Base-by-base conservation (phyloP, 1,284 basidiomycete species). In the Ceraceosorus bombacis region DNA sequence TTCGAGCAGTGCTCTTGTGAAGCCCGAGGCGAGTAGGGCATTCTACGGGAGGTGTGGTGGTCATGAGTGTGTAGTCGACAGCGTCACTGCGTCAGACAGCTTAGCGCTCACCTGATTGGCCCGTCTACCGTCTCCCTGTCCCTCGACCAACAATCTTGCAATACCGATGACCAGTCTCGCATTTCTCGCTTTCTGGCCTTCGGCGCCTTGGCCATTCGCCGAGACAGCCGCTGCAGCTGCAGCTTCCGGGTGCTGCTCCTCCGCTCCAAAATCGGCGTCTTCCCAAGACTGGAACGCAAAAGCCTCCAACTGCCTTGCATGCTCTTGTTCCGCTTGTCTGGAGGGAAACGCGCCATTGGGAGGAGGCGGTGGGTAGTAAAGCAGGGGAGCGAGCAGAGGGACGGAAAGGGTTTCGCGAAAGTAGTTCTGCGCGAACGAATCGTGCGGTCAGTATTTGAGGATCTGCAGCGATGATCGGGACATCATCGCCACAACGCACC, bases 231-330 rank as follows among this genome's bases (percentile, higher is more conserved):
- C 54, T 41, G 15, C n/a, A 6, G 17, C 13, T 55, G 17, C 12
- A 58, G n/a, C 51, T 13, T 52, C 38, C 17, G 41, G 10, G 13
- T 5, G 15, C 13, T 9, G 36, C 41, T 55, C 54, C 13, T 55
- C 54, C 13, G 53, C 39, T 13, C 15, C 53, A 54, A 27, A 27
- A 27, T 27, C 27, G 27, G 27, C 27, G 36, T 55, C 39, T 9
- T 61, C 56, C 95, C 95, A 98, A 74, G 92, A 91, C 77, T 98
- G 95, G 43, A 97, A 81, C 1, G 92, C 88, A 78, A 97, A 98
- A 61, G 89, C 87, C 78, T 96, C 90, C 4, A 93, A 89, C 51
- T 74, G 71, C 41, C 67, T 50, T 0, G 63, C 64, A 49, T 71
- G 64, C 46, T 76, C 70, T 17, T 67, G 64, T 49, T 68, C 61